These are phyloP conservation scores for Abortiporus biennis DNA, from an alignment of 1,284 basidiomycete species.

Conservation along the genomic window DNA sequence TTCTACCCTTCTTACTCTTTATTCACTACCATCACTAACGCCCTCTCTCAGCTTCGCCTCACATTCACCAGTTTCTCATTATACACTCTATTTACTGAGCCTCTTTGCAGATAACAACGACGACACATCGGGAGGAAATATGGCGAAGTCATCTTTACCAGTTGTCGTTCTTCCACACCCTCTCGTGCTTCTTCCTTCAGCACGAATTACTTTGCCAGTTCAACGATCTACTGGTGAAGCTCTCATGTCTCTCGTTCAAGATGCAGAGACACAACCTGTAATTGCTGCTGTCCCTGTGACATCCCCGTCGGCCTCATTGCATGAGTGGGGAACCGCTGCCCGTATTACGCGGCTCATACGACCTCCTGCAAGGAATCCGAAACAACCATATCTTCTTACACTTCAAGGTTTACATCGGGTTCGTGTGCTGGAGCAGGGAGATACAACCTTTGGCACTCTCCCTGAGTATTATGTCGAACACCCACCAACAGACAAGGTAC, in stretches of 20 bases:
- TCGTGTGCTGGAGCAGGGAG: constrained; percentile 26
- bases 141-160: constrained; percentile 44
- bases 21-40: no score
- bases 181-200: constrained; percentile 59
- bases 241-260: constrained; percentile 53
- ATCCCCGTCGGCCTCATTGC: constrained; percentile 18
- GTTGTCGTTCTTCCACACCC: constrained; percentile 60
- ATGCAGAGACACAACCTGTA: constrained; percentile 54
- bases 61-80: no score
- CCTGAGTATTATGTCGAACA: constrained; percentile 44
- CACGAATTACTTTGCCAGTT: constrained; percentile 57
- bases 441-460: constrained; percentile 18
- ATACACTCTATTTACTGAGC: no score
- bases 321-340: constrained; percentile 42
- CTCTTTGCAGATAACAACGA: no score
- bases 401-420: constrained; percentile 62
- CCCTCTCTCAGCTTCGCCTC: no score
- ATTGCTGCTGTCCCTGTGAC: constrained; percentile 59
- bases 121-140: no score
- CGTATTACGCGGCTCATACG: constrained; percentile 59
- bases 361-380: constrained; percentile 30
- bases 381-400: constrained; percentile 47
- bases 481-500: constrained; percentile 36
- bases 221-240: constrained; percentile 49
- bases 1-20: no score